Percentiles rank a stretch among this genome's conserved stretches.
Conservation (phyloP, 1,284 basidiomycete genomes). For the Tremellales sp. region DNA sequence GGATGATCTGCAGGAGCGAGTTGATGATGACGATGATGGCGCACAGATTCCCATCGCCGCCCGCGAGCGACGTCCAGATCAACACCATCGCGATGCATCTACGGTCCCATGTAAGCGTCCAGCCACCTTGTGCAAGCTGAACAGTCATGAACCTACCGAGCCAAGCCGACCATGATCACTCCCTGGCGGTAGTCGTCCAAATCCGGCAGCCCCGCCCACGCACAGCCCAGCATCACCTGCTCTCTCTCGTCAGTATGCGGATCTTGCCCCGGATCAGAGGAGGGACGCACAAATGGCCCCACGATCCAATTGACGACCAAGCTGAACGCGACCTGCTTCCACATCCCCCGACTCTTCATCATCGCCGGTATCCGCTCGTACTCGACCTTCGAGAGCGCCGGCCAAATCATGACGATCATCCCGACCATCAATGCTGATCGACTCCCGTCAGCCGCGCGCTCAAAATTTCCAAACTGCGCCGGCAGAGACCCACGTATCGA, state of each 20-base stretch:
- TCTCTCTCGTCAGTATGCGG: background rate
- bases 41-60: constrained; percentile 71
- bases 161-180: constrained; percentile 61
- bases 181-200: constrained; percentile 54
- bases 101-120: background rate
- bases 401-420: constrained; percentile 88
- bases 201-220: constrained; percentile 82
- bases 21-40: constrained; percentile 62
- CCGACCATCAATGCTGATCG: constrained; percentile 66
- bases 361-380: constrained; percentile 67
- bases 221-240: constrained; percentile 70
- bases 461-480: background rate
- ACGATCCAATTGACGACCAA: constrained; percentile 77
- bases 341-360: constrained; percentile 58
- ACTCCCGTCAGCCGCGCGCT: background rate
- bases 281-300: constrained; percentile 56
- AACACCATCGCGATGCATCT: constrained; percentile 68
- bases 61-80: constrained; percentile 77
- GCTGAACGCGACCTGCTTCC: constrained; percentile 68
- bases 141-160: constrained; percentile 35
- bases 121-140: background rate
- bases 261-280: background rate
- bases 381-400: constrained; percentile 65
- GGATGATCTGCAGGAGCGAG: constrained; percentile 65
- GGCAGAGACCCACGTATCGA: constrained; percentile 39